Evolutionary conservation across 2,329 filamentous ascomycete species (phyloP), one percentile per base, ranked within the genome.

Genomic region (Xylariaceae sp.): DNA sequence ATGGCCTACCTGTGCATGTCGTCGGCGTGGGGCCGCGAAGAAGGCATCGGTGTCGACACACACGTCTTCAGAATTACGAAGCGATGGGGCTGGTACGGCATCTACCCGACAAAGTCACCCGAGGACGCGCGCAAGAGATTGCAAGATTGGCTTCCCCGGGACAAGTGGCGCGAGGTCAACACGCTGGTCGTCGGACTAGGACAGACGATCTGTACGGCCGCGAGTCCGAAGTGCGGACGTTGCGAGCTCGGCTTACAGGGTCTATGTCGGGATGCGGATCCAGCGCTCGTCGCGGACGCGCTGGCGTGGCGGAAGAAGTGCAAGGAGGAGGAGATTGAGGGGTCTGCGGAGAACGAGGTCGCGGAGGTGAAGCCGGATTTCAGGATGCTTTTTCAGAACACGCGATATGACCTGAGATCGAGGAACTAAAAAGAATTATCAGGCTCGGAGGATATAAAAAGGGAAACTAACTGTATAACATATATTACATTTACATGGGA

Each of bases 31-130:
- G 74, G 76, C 67, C 76, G 78, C 39, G 83, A 82, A 56, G 79
- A 85, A 69, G 92, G 92, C 6, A 96, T 97, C 64, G 92, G 92
- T 30, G 92, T 97, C 53, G 92, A 97, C 73, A 92, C 96, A 4
- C 92, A 97, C 74, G 92, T 97, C 2, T 92, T 96, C 75, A 88
- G 92, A 57, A 95, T 97, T 74, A 93, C 91, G 55, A 96, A 96
- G 75, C 78, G 96, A 34, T 96, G 92, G 92, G 89, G 90, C 2
- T 97, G 92, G 92, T 85, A 95, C 72, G 85, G 84, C 0, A 48
- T 35, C 17, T 11, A 9, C 55, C 72, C 93, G 88, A 59, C 62
- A 1, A 87, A 85, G 68, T 88, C 79, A 10, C 92, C 92, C 0
- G 92, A 97, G 76, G 88, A 90, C 72, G 96, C 92, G 35, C 81